Conservation (phyloP, 2,329 filamentous ascomycete species). For the Nemania serpens region DNA sequence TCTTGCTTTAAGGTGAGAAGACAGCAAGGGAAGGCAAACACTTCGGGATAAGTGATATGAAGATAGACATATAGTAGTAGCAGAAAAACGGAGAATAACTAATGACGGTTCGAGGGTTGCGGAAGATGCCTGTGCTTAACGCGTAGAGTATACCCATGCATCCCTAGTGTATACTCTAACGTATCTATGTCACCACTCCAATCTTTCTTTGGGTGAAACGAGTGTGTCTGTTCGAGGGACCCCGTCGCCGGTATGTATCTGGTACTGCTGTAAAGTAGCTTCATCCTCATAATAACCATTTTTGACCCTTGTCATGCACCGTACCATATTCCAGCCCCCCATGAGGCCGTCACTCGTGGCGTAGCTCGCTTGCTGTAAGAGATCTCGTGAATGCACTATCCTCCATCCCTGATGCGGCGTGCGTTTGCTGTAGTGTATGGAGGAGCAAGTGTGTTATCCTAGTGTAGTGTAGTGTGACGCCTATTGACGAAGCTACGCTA, state of each 20-base stretch:
- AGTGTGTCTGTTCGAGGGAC: constrained; percentile 15
- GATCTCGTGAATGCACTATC: constrained; percentile 17
- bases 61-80: constrained; percentile 22
- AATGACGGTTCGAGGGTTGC: constrained; percentile 26
- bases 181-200: constrained; percentile 19
- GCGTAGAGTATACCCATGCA: constrained; percentile 28
- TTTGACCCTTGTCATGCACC: constrained; percentile 13
- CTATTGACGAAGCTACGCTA: constrained; percentile 26
- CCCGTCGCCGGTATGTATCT: constrained; percentile 3
- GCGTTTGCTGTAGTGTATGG: neutral
- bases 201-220: constrained; percentile 23
- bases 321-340: constrained; percentile 10
- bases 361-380: constrained; percentile 16
- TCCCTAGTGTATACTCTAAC: constrained; percentile 16
- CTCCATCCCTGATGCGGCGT: constrained; percentile 6
- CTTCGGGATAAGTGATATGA: constrained; percentile 27
- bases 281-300: neutral
- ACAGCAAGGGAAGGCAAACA: constrained; percentile 36
- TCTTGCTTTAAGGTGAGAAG: constrained; percentile 29
- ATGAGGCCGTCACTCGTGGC: constrained; percentile 11
- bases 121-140: constrained; percentile 37
- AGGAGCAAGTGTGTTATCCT: neutral
- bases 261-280: constrained; percentile 1
- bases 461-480: constrained; percentile 8
- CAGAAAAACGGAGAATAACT: constrained; percentile 17